A percentile compares a stretch with the other conserved stretches of the same genome.
Conservation (phyloP, 2,329 filamentous ascomycete genomes). For the Aureobasidium sp. region DNA sequence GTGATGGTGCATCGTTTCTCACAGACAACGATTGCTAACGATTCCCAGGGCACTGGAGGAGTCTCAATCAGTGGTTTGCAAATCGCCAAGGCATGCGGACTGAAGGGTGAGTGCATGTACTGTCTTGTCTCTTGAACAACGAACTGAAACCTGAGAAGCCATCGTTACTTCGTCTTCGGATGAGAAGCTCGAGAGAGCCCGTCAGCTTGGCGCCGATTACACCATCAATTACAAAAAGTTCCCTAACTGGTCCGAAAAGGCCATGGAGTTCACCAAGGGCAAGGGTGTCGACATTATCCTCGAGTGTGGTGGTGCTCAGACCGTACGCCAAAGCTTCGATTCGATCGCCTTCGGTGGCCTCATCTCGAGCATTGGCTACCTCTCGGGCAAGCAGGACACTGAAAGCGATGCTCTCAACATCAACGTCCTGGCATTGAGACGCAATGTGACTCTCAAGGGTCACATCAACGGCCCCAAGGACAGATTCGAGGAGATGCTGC, state of each 20-base stretch:
- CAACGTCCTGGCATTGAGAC: slow-evolving; percentile 46
- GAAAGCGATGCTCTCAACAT: slow-evolving; percentile 48
- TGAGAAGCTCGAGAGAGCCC: slow-evolving; percentile 34
- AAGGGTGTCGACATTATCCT: slow-evolving; percentile 42
- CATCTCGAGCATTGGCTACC: slow-evolving; percentile 37
- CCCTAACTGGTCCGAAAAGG: slow-evolving; percentile 51
- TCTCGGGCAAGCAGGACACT: slow-evolving; percentile 47
- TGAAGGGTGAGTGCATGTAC: slow-evolving; percentile 31
- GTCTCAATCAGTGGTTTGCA: slow-evolving; percentile 21
- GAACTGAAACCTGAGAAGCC: slow-evolving; percentile 31
- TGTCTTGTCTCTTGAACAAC: slow-evolving; percentile 23
- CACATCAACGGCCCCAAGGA: slow-evolving; percentile 55
- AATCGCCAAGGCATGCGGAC: slow-evolving; percentile 35
- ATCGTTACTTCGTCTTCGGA: slow-evolving; percentile 19
- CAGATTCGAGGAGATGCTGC: slow-evolving; percentile 37
- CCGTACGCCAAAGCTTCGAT: slow-evolving; percentile 36
- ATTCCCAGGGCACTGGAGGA: slow-evolving; percentile 20
- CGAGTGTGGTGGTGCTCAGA: slow-evolving; percentile 43
- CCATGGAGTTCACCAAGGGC: slow-evolving; percentile 37
- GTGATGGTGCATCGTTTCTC: background rate
- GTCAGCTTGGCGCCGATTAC: slow-evolving; percentile 48
- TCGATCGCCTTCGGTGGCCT: slow-evolving; percentile 35
- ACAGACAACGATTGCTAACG: background rate
- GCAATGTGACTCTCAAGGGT: slow-evolving; percentile 47
- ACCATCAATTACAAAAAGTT: slow-evolving; percentile 53